These are phyloP conservation scores for Pyronema omphalodes DNA, from an alignment of 495 filamentous ascomycete species.

Conservation along the genomic window DNA sequence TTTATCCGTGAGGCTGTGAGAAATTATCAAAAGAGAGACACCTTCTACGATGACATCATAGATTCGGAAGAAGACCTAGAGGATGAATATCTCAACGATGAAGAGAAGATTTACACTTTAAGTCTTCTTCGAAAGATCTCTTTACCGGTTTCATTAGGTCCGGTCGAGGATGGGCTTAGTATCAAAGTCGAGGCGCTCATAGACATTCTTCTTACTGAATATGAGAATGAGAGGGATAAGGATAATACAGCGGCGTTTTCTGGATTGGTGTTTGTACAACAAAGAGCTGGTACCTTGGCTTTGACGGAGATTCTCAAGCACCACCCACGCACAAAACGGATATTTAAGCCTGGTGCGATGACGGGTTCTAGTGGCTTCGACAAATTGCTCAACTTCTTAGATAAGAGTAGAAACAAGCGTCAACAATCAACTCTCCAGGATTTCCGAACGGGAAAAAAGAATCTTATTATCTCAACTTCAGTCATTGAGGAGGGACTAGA, in stretches of 20 bases:
- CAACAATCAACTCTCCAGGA: constrained; percentile 44
- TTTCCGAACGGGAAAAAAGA: constrained; percentile 49
- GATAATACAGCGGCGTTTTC: constrained; percentile 33
- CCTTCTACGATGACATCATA: constrained; percentile 22
- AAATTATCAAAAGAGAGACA: constrained; percentile 29
- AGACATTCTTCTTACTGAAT: constrained; percentile 22
- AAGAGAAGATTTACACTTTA: constrained; percentile 45
- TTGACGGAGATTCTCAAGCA: constrained; percentile 45
- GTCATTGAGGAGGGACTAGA: constrained; percentile 90
- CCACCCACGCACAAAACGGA: constrained; percentile 37
- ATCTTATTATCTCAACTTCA: constrained; percentile 66
- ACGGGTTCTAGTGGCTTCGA: constrained; percentile 48
- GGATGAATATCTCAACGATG: constrained; percentile 17
- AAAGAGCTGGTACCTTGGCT: constrained; percentile 49
- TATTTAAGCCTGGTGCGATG: constrained; percentile 45
- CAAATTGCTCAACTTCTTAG: constrained; percentile 32
- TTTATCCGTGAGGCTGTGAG: constrained; percentile 38
- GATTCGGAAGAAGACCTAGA: constrained; percentile 16
- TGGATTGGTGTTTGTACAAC: constrained; percentile 63
- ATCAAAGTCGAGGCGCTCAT: constrained; percentile 26
- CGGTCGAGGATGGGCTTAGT: constrained; percentile 13
- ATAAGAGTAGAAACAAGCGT: constrained; percentile 37
- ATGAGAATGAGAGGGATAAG: constrained; percentile 15
- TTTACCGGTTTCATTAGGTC: constrained; percentile 16
- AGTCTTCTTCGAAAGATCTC: constrained; percentile 32